A percentile compares a stretch with the other conserved stretches of the same genome.
phyloP scores from a whole-genome alignment of 2,329 filamentous ascomycete species.

The Clonostachys solani region DNA sequence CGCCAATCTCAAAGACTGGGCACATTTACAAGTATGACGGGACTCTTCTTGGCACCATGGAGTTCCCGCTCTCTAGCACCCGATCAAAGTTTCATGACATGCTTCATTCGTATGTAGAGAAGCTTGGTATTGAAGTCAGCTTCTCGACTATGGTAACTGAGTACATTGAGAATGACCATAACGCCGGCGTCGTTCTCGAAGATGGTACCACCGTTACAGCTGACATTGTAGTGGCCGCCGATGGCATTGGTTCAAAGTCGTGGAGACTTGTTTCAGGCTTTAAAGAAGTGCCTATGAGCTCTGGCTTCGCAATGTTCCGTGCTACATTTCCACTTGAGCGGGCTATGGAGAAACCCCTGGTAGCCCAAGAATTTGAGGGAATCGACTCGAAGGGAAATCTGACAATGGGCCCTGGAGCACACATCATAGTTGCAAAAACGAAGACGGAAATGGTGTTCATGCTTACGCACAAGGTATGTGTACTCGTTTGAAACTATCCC shows the following conservation, averaged over 20 bases:
- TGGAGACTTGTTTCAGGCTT: conserved; percentile 42
- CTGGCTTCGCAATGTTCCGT: background rate
- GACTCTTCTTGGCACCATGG: background rate
- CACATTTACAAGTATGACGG: background rate
- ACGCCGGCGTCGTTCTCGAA: background rate
- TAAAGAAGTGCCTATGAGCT: background rate
- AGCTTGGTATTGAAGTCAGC: conserved; percentile 50
- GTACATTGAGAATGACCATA: conserved; percentile 43
- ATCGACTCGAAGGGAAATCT: too few species aligned
- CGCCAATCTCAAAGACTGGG: background rate
- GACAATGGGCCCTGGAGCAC: background rate
- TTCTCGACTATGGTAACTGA: conserved; percentile 43
- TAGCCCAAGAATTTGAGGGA: conserved; percentile 30
- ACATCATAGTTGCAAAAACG: conserved; percentile 13
- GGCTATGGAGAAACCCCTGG: conserved; percentile 15
- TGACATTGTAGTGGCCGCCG: background rate
- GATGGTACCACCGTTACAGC: background rate
- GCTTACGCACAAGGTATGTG: conserved; percentile 1
- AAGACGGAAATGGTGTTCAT: conserved; percentile 43
- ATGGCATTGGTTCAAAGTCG: conserved; percentile 27
- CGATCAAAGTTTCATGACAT: conserved; percentile 1
- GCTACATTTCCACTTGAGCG: conserved; percentile 28
- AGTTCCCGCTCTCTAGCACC: conserved; percentile 42
- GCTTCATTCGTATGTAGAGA: conserved; percentile 52
- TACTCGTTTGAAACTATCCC: background rate